phyloP scores from a whole-genome alignment of 176 grass and related monocot species.

The Urochloa ruziziensis region DNA sequence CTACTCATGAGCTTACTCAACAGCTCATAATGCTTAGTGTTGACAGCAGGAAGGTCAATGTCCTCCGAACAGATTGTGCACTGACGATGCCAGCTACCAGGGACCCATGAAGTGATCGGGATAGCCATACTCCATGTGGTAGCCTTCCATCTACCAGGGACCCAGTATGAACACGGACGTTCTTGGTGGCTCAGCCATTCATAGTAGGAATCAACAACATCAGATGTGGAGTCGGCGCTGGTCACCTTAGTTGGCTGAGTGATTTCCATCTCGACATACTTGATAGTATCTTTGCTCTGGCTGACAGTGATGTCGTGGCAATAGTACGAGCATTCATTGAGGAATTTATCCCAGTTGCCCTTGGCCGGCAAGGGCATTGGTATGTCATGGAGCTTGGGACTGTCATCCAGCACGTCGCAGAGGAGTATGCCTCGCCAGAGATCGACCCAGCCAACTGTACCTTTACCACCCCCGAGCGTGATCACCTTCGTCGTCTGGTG shows the following conservation, averaged over 20 bases:
- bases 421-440: background rate
- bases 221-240: background rate
- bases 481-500: background rate
- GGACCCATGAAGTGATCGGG: background rate
- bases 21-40: background rate
- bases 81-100: background rate
- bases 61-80: background rate
- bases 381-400: background rate
- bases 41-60: background rate
- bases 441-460: background rate
- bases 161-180: background rate
- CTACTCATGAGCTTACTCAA: background rate
- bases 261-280: conserved; percentile 1
- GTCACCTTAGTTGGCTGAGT: background rate
- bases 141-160: background rate
- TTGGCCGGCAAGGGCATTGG: background rate
- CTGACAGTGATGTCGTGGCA: background rate
- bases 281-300: background rate
- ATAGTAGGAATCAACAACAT: background rate
- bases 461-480: background rate
- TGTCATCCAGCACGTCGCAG: background rate
- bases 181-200: background rate
- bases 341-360: background rate
- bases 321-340: background rate
- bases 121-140: background rate